Base-by-base conservation (phyloP, 441 rosid genomes). In the Manihot esculenta region DNA sequence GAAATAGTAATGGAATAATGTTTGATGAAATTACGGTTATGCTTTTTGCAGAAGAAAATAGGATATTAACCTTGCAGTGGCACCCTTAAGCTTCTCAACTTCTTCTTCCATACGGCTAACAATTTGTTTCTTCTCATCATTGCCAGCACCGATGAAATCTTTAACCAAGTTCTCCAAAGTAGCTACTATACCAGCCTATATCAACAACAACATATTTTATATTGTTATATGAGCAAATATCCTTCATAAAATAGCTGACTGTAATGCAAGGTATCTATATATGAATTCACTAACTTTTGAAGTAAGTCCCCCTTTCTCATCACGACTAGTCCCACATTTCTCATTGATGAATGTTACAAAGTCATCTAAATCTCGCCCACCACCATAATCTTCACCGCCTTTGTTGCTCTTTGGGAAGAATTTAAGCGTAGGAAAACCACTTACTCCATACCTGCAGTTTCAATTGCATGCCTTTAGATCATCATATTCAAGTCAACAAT, bases 341-440 rank as follows among this genome's bases (percentile, higher is more conserved):
- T 89, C 93, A 59, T 94, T 94, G 71, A 94, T 85, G 83, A 94
- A 91, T 78, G 66, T 77, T 33, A 92, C 97, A 75, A 94, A 92
- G 80, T 92, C 97, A 41, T 87, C 96, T 53, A 92, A 66, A 74
- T 89, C 96, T 78, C 96, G 81, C 58, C 96, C 98, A 18, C 96
- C 98, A 1, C 88, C 97, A 65, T 92, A 94, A 20, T 90, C 96
- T 79, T 92, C 93, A 66, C 99, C 99, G 23, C 83, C 98, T 84
- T 93, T 95, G 84, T 93, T 89, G 79, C 84, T 78, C 73, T 85
- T 89, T 21, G 99, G 97, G 69, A 95, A 95, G 80, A 93, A 93
- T 68, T 89, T 95, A 76, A 95, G 66, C 49, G 97, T 93, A 77
- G 99, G 99, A 84, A 23, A 93, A 64, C 97, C 98, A 72, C 95